Evolutionary conservation across 139 green algal species (phyloP), one percentile per base, ranked within the genome.

Genomic region (Chlorella sp.): DNA sequence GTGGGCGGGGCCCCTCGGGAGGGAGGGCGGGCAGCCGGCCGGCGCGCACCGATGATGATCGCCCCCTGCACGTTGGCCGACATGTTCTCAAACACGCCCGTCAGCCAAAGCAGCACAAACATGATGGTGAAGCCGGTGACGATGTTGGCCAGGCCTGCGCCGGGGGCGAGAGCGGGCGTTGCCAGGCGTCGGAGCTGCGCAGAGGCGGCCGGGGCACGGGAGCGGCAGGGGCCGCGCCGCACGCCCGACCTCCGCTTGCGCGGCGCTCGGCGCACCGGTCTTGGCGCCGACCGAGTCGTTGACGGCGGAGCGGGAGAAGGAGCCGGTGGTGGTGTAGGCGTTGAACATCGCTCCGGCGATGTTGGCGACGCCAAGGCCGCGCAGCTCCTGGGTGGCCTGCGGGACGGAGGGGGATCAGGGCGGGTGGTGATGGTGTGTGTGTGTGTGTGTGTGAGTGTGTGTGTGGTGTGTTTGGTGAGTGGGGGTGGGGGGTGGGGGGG

Each of bases 301-400:
- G 35, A 97, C 90, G 0, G 93, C 89, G 2, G 93, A 94, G 50
- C 93, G 89, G 1, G 87, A 94, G 83, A 98, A 98, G 41, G 88
- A 95, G 45, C 92, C 91, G 8, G 88, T 94, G 65, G 86, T 94
- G 67, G 94, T 94, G 88, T 97, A 98, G 58, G 82, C 87, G 75
- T 87, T 91, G 83, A 96, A 98, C 23, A 83, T 64, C 23, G 93
- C 83, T 45, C 94, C 94, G 8, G 87, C 79, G 29, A 97, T 73
- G 88, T 98, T 98, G 67, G 94, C 88, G 5, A 97, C 48, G 56
- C 94, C 94, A 66, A 98, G 76, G 25, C 87, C 94, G 5, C 90
- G 69, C 64, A 98, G 90, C 88, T 98, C 94, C 77, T 94, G 89
- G 51, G 94, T 97, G 40, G 97, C 38, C 65, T 83, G 76, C 8